Conservation (phyloP, 306 rosid genomes). For the Cucumis melo region DNA sequence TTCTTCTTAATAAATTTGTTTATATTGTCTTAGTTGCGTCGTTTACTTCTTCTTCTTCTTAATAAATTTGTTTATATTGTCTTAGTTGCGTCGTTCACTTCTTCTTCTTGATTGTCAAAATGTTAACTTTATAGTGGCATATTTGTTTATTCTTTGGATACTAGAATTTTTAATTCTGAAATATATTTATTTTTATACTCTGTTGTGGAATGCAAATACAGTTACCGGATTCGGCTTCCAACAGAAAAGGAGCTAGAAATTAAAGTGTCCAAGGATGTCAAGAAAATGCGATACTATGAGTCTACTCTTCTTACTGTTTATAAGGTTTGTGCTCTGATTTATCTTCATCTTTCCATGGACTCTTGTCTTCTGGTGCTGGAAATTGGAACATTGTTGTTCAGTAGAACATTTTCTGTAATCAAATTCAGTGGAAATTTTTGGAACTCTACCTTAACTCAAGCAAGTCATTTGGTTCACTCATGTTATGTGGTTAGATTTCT, state of each 20-base stretch:
- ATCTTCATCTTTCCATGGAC: background rate
- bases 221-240: constrained; percentile 90
- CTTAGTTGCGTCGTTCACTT: too few species aligned
- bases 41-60: too few species aligned
- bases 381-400: background rate
- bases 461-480: background rate
- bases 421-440: background rate
- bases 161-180: background rate
- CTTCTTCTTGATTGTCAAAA: too few species aligned
- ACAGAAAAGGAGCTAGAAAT: constrained; percentile 89
- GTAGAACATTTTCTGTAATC: background rate
- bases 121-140: background rate
- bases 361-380: background rate
- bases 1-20: too few species aligned
- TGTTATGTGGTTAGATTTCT: background rate
- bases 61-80: too few species aligned
- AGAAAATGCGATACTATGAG: constrained; percentile 79
- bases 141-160: background rate
- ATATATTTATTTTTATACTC: background rate
- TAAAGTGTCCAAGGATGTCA: constrained; percentile 84
- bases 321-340: constrained; percentile 43
- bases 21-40: too few species aligned
- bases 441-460: background rate
- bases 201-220: constrained; percentile 21
- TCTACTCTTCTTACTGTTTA: constrained; percentile 80